phyloP scores from a whole-genome alignment of 2,329 filamentous ascomycete genomes.

The Esteya vermicola region DNA sequence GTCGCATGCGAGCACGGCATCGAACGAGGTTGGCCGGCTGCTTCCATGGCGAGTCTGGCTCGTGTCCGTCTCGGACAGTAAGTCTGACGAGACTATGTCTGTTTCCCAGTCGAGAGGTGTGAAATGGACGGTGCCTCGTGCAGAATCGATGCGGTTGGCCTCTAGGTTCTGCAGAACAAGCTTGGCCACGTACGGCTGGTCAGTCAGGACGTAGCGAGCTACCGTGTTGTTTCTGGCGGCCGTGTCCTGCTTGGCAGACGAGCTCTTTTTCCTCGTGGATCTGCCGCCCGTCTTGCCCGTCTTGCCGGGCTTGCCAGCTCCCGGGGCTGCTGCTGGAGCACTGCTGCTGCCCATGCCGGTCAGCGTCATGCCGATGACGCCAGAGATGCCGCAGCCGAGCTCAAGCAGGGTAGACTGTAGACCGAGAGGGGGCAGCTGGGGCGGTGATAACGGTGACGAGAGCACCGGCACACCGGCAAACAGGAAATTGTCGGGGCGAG shows the following conservation, averaged over 20 bases:
- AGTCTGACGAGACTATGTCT: constrained; percentile 31
- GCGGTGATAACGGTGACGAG: constrained; percentile 14
- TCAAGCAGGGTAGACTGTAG: constrained; percentile 53
- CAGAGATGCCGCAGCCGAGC: constrained; percentile 78
- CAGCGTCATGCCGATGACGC: constrained; percentile 58
- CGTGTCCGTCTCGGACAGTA: constrained; percentile 11
- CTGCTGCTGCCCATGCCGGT: constrained; percentile 27
- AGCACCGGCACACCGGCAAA: constrained; percentile 26
- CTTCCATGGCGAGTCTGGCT: not conserved
- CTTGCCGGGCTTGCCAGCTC: too few relatives aligned
- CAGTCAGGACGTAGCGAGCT: constrained; percentile 60
- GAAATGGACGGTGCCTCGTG: too few relatives aligned
- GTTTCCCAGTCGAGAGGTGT: constrained; percentile 72
- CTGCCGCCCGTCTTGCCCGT: not conserved
- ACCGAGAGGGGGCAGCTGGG: constrained; percentile 22
- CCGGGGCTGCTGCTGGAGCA: too few relatives aligned
- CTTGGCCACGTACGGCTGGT: constrained; percentile 73
- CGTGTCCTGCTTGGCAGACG: not conserved
- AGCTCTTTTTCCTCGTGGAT: not conserved
- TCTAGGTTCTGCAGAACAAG: constrained; percentile 63
- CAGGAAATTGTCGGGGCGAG: constrained; percentile 47
- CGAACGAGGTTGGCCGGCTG: constrained; percentile 35
- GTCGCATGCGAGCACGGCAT: constrained; percentile 72
- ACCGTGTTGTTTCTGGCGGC: constrained; percentile 27
- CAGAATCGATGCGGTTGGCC: constrained; percentile 31